Conservation (phyloP, 1,284 basidiomycete species). For the Volvariella volvacea region DNA sequence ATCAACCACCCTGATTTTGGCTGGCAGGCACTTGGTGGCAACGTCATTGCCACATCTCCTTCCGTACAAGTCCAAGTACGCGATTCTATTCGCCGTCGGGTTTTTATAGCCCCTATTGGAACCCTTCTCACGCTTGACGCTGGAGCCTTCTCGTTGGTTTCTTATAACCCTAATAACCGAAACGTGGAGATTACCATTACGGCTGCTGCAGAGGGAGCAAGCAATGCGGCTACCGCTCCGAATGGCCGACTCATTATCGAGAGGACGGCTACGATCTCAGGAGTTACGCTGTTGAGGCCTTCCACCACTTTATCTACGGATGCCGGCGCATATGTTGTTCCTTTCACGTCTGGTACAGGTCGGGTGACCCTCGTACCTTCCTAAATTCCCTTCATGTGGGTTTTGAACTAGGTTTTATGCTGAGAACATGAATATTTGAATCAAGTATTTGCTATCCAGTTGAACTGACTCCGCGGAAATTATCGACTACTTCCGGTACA, state of each 20-base stretch:
- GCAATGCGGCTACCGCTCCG: constrained; percentile 38
- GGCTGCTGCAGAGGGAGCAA: constrained; percentile 29
- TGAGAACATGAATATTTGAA: no score
- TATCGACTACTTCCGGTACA: no score
- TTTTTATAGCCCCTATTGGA: constrained; percentile 47
- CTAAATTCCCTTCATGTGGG: no score
- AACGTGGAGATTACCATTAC: constrained; percentile 36
- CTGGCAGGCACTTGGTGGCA: no score
- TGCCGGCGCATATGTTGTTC: constrained; percentile 44
- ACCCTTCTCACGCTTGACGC: constrained; percentile 43
- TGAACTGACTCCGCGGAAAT: no score
- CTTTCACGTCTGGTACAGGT: constrained; percentile 32
- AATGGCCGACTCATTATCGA: constrained; percentile 40
- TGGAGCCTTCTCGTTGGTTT: constrained; percentile 46
- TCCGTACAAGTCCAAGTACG: constrained; percentile 31
- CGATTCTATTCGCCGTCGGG: constrained; percentile 43
- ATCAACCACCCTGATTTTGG: no score
- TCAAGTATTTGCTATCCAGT: no score
- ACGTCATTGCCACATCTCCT: no score
- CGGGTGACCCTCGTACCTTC: constrained; percentile 22
- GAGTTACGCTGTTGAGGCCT: constrained; percentile 35
- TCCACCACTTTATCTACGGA: constrained; percentile 28
- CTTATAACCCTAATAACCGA: constrained; percentile 30
- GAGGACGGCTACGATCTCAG: constrained; percentile 34
- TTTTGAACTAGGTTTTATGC: no score